Percentiles rank a stretch among this genome's conserved stretches.
Evolutionary conservation across 2,329 filamentous ascomycete genomes (phyloP).

Genomic region (Curvularia sp.): DNA sequence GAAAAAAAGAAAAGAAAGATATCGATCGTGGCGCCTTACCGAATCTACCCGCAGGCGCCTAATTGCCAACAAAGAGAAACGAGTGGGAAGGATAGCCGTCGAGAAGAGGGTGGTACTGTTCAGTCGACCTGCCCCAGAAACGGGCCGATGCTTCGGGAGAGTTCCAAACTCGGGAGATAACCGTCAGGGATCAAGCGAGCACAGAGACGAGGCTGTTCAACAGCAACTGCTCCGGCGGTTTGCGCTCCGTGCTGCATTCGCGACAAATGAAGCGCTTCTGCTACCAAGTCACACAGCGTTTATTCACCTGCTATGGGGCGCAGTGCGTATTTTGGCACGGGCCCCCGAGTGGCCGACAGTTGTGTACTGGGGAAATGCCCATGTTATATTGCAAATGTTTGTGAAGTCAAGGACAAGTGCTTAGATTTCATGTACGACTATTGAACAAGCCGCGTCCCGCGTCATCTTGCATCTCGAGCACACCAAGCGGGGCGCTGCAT

Average conservation of each 20-base stretch:
- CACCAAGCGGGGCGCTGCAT: conserved; percentile 14
- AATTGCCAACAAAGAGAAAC: conserved; percentile 5
- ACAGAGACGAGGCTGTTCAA: conserved; percentile 20
- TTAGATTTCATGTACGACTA: conserved; percentile 9
- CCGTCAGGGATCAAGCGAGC: conserved; percentile 24
- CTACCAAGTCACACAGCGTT: conserved; percentile 32
- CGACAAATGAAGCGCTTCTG: conserved; percentile 31
- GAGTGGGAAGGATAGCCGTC: conserved; percentile 8
- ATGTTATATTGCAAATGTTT: conserved; percentile 11
- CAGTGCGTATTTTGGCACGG: conserved; percentile 21
- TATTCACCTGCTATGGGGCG: conserved; percentile 10
- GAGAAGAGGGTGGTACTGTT: conserved; percentile 10
- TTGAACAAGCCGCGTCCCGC: conserved; percentile 26
- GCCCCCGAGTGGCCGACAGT: conserved; percentile 9
- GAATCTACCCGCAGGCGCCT: conserved; percentile 19
- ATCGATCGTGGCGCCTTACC: conserved; percentile 16
- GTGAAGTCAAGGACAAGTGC: conserved; percentile 28
- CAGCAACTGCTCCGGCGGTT: conserved; percentile 6
- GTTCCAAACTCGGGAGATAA: conserved; percentile 28
- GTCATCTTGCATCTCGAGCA: conserved; percentile 33
- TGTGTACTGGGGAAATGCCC: neutral
- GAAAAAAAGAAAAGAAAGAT: conserved; percentile 8
- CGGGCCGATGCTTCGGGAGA: conserved; percentile 27
- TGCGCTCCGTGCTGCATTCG: conserved; percentile 31
- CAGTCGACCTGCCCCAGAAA: conserved; percentile 10